Evolutionary conservation across 805 yeast species (phyloP), one percentile per base, ranked within the genome.

Genomic region (Wickerhamiella cacticola): DNA sequence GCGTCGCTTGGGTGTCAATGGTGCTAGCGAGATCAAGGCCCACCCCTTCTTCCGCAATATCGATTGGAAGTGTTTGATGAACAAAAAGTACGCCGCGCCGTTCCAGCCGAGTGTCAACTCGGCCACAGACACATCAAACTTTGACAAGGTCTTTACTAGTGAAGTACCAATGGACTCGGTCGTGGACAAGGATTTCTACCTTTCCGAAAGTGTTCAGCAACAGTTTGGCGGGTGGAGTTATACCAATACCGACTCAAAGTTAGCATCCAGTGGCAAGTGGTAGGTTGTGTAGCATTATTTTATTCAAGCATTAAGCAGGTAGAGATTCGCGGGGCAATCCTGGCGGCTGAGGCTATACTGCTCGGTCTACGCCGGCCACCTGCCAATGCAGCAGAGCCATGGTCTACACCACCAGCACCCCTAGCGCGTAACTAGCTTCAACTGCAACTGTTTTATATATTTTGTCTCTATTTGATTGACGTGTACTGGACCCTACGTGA

Each of bases 201-300:
- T 92, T 53, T 83, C 94, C 59, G 97, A 87, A 57, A 78, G 88
- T 57, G 96, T 92, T n/a, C 98, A 92, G 65, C 79, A 82, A 62
- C 97, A 92, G 67, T 92, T 92, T 70, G 97, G 96, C 41, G 97
- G 98, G 5, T 92, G 98, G 98, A 89, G 97, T 2, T 89, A 88
- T 64, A 62, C 67, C 8, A 59, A 55, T 45, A 52, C 50, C 22
- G 62, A 59, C 42, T 55, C 63, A 24, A 53, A 54, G 46, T 56
- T 63, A 25, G 65, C 66, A 6, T 53, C 56, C 43, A 56, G 62
- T 39, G 63, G 63, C 9, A 54, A 53, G 45, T 61, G 65, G 64
- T 60, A 49, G 45, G 33, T 4, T 25, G 22, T 10, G 26, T 40
- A 26, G 15, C 44, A 23, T 26, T 23, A 24, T 23, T 23, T 23